Conservation (phyloP, 176 grass and related monocot species). For the Cenchrus americanus region DNA sequence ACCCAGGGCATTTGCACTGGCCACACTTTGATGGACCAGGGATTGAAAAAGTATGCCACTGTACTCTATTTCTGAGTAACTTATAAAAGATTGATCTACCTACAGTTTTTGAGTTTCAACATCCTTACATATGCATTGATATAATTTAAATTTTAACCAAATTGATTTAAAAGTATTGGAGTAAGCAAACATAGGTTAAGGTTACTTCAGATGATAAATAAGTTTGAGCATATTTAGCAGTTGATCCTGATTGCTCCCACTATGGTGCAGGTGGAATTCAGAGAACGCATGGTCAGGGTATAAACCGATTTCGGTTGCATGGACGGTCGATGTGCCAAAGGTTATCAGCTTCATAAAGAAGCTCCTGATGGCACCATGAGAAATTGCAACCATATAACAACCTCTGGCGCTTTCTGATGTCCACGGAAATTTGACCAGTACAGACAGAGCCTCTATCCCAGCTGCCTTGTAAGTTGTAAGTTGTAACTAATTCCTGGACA, state of each 20-base stretch:
- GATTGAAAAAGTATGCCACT: slow-evolving; percentile 71
- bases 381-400: background rate
- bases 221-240: background rate
- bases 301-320: slow-evolving; percentile 81
- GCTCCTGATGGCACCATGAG: slow-evolving; percentile 68
- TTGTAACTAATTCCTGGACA: slow-evolving; percentile 22
- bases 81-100: background rate
- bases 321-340: slow-evolving; percentile 74
- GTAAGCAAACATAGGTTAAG: background rate
- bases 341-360: slow-evolving; percentile 73
- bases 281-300: slow-evolving; percentile 85
- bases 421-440: slow-evolving; percentile 8
- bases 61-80: slow-evolving; percentile 16
- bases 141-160: background rate
- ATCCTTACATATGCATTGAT: slow-evolving; percentile 7
- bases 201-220: background rate
- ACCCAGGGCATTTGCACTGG: slow-evolving; percentile 86
- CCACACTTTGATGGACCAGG: slow-evolving; percentile 95
- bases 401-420: background rate
- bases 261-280: slow-evolving; percentile 67
- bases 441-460: background rate
- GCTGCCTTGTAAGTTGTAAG: slow-evolving; percentile 25
- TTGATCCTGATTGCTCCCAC: background rate
- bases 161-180: background rate
- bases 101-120: background rate